phyloP scores from a whole-genome alignment of 805 yeast species.

The Komagataella phaffii region DNA sequence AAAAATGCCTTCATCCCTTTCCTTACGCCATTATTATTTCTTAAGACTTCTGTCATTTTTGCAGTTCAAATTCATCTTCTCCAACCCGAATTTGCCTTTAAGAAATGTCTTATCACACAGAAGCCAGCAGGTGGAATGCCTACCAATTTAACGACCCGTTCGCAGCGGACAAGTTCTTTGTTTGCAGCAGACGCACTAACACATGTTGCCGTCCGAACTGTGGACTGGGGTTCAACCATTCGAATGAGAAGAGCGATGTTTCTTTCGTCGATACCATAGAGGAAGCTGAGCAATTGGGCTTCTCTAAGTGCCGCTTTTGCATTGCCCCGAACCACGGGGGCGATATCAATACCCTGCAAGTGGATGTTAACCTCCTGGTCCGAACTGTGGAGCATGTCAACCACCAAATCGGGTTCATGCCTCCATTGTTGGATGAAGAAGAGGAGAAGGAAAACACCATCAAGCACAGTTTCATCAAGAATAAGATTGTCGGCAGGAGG shows the following conservation, averaged over 20 bases:
- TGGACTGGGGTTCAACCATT: slow-evolving; percentile 27
- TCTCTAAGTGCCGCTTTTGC: slow-evolving; percentile 38
- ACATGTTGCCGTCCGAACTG: slow-evolving; percentile 61
- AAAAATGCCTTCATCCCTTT: background rate
- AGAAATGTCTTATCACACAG: slow-evolving; percentile 26
- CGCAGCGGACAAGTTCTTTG: slow-evolving; percentile 44
- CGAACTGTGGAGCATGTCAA: slow-evolving; percentile 44
- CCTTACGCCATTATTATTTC: background rate
- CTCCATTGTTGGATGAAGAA: slow-evolving; percentile 34
- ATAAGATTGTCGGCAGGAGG: background rate
- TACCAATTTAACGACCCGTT: slow-evolving; percentile 55
- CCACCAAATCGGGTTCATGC: slow-evolving; percentile 40
- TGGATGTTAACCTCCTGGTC: slow-evolving; percentile 30
- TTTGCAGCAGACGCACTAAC: slow-evolving; percentile 28
- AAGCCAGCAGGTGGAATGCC: slow-evolving; percentile 43
- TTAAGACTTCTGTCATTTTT: background rate
- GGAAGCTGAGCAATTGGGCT: slow-evolving; percentile 33
- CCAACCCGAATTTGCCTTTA: background rate
- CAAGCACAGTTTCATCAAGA: slow-evolving; percentile 6
- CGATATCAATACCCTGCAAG: slow-evolving; percentile 21
- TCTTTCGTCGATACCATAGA: slow-evolving; percentile 25
- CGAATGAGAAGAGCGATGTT: slow-evolving; percentile 30
- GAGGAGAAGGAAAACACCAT: slow-evolving; percentile 20
- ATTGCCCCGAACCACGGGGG: slow-evolving; percentile 6
- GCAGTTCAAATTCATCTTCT: background rate